These are phyloP conservation scores for Agaricus subrufescens DNA, from an alignment of 768 basidiomycete genomes.

Conservation along the genomic window DNA sequence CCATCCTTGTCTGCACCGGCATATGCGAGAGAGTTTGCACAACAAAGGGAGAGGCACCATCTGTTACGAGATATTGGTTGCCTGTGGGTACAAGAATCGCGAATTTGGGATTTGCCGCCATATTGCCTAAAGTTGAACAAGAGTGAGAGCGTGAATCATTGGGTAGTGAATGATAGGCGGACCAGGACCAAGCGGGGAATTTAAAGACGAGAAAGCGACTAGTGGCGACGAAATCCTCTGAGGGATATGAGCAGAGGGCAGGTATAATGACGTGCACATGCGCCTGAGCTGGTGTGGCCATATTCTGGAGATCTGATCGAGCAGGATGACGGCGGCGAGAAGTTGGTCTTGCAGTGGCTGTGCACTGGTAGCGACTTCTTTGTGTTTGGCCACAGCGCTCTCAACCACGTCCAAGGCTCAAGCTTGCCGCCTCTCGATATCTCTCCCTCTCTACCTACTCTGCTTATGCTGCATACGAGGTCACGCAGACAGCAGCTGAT, in stretches of 20 bases:
- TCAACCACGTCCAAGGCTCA: too few relatives aligned
- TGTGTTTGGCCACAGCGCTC: too few relatives aligned
- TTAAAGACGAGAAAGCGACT: constrained; percentile 98
- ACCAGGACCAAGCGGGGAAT: constrained; percentile 98
- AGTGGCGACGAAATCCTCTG: constrained; percentile 97
- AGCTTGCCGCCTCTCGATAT: too few relatives aligned
- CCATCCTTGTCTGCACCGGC: constrained; percentile 96
- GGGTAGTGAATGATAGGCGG: constrained; percentile 20
- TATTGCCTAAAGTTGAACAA: constrained; percentile 63
- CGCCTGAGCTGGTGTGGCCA: constrained; percentile 91
- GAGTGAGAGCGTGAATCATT: not conserved
- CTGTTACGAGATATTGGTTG: constrained; percentile 95
- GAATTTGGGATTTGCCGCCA: constrained; percentile 77
- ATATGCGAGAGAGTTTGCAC: constrained; percentile 89
- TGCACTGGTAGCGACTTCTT: too few relatives aligned
- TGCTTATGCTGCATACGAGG: too few relatives aligned
- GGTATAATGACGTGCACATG: constrained; percentile 17
- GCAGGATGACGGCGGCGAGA: not conserved
- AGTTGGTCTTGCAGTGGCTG: too few relatives aligned
- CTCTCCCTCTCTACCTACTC: too few relatives aligned
- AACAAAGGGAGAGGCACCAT: constrained; percentile 89
- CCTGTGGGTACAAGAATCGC: constrained; percentile 91
- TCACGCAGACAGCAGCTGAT: too few relatives aligned
- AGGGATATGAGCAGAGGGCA: not conserved
- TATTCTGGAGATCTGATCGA: constrained; percentile 65